Evolutionary conservation across 2,329 filamentous ascomycete genomes (phyloP), one percentile per base, ranked within the genome.

Genomic region (Aspergillus costaricaensis): DNA sequence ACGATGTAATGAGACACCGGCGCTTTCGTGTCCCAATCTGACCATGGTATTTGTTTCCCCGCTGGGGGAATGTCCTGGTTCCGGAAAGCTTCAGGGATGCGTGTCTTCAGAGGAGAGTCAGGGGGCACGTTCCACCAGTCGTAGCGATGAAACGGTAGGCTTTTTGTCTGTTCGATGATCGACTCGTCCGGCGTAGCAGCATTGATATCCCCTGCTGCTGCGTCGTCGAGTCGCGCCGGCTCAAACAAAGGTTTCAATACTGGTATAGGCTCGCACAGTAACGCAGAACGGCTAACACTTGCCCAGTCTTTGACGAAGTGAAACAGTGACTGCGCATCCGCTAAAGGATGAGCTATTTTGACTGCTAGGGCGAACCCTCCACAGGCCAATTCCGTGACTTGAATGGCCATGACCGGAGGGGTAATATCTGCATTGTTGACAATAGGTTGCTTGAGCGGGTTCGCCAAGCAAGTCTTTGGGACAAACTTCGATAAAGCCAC

Each of bases 221-320:
- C 57, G 1, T 60, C 43, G 52, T 82, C 80, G 2, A 83, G 70
- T 25, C 66, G 67, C 9, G 63, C 55, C 0, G 81, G 81, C 6
- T 80, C 68, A 55, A 83, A 83, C 0, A 79, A 21, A 0, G 80
- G 74, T 0, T 19, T 54, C 30, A 60, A 30, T 4, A 32, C 19
- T 6, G 53, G 51, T 5, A 30, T 21, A 17, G 17, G 14, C 17
- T n/a, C 15, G 27, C 27, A 23, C 17, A 38, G 43, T 17, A 54
- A 36, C 9, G 55, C 23, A 5, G 55, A 52, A 9, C 72, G 68
- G 21, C 68, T 72, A 3, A 68, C 70, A 2, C 67, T 68, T 1
- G 78, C 75, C 80, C 79, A 83, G 15, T 73, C 65, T 32, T 78
- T 73, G 38, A 80, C 71, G 52, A 84, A 83, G 3, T 72, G 65